Base-by-base conservation (phyloP, 371 early-diverging fungal species). In the Mortierella sp. region DNA sequence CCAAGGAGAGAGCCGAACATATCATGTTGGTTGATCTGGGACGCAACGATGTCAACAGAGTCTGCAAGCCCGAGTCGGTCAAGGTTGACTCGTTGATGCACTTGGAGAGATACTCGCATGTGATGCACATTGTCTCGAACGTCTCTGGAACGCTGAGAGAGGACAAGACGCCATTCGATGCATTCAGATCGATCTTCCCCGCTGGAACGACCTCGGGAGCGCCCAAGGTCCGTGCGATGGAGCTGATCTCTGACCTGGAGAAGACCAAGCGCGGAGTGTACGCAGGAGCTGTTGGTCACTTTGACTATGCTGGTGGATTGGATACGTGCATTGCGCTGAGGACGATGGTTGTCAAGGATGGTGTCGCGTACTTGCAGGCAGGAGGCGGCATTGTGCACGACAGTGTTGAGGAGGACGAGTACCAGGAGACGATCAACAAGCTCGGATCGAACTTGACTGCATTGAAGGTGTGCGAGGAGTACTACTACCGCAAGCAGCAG, bases 1-100 rank as follows among this genome's bases (percentile, higher is more conserved):
- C 94, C 56, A 99, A 99, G 89, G 99, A 99, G 90, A 93, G 97
- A 27, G 96, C 98, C 27, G 99, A 99, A 82, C 98, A 98, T 84
- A 96, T 98, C 77, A 98, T 98, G 99, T 90, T 99, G 75, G 99
- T 99, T n/a, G 99, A 99, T 91, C 90, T 99, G 38, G 99, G 99
- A 16, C 95, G 99, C 76, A 99, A 99, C 88, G 99, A 99, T 87
- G 94, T 97, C 32, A 98, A 99, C 89, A 96, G 98, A 60, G 93
- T 99, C 43, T 98, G 98, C 89, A 90, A 95, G 75, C 98, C 99
- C 3, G 92, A 92, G 75, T 93, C 97, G 46, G 98, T 98, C 77
- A 95, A 92, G 77, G 98, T 98, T 14, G 98, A 98, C 82, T 97
- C 97, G 77, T 89, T 98, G 77, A 99, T 99, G 99, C 94, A 97